A percentile compares a stretch with the other conserved stretches of the same genome.
Conservation (phyloP, 306 rosid genomes). For the Lathyrus oleraceus region DNA sequence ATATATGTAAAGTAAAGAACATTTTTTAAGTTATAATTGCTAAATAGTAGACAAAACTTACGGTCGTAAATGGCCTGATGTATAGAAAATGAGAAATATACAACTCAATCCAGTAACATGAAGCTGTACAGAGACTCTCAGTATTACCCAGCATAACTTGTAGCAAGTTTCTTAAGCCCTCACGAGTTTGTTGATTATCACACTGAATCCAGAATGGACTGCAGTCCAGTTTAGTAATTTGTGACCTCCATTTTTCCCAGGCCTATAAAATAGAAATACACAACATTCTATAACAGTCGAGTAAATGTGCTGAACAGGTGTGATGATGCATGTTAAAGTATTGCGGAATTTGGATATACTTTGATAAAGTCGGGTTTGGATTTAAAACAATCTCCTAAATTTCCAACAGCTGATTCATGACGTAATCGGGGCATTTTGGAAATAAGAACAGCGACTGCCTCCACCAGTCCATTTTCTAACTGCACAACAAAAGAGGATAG, state of each 20-base stretch:
- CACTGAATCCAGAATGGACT: conserved; percentile 83
- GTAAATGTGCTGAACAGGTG: conserved; percentile 9
- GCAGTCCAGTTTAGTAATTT: conserved; percentile 78
- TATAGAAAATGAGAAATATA: conserved; percentile 75
- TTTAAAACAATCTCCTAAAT: conserved; percentile 73
- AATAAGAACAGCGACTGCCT: conserved; percentile 85
- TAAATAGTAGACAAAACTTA: conserved; percentile 40
- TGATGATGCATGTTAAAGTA: not conserved
- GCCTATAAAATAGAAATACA: conserved; percentile 55
- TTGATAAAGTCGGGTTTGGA: conserved; percentile 86
- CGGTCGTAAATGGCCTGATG: conserved; percentile 79
- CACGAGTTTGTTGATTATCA: conserved; percentile 67
- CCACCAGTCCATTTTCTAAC: conserved; percentile 93
- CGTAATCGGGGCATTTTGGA: conserved; percentile 85
- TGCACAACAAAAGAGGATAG: conserved; percentile 39
- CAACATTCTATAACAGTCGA: conserved; percentile 20
- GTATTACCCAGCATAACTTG: conserved; percentile 83
- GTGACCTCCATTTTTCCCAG: conserved; percentile 94
- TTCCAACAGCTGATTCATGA: conserved; percentile 60
- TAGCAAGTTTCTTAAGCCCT: conserved; percentile 82
- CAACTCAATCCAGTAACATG: conserved; percentile 84
- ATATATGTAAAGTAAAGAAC: not conserved
- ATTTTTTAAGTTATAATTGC: conserved; percentile 1
- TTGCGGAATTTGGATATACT: conserved; percentile 45
- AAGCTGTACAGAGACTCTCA: conserved; percentile 60